Conservation (phyloP, 192 early-diverging fungal species). For the Obelidium mucronatum region DNA sequence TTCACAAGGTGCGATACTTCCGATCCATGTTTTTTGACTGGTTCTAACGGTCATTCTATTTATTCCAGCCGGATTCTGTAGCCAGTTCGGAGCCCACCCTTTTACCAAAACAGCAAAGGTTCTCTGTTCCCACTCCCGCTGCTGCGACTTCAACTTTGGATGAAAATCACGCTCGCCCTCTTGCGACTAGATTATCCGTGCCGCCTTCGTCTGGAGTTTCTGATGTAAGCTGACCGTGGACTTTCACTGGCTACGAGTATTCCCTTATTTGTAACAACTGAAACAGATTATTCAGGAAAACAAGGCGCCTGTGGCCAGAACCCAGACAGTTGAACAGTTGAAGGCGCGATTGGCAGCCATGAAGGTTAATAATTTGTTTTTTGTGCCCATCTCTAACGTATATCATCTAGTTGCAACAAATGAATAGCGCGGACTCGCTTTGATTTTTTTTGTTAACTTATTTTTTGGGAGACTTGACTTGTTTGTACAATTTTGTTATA, state of each 20-base stretch:
- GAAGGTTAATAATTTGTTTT: slow-evolving; percentile 43
- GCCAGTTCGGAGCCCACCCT: background rate
- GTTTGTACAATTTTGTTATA: too few relatives aligned
- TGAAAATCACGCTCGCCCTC: too few relatives aligned
- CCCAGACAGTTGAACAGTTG: slow-evolving; percentile 68
- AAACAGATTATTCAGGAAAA: slow-evolving; percentile 16
- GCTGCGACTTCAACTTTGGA: background rate
- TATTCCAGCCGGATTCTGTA: background rate
- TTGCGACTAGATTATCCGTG: slow-evolving; percentile 9
- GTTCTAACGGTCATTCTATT: background rate
- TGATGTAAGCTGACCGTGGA: slow-evolving; percentile 51
- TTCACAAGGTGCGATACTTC: slow-evolving; percentile 35
- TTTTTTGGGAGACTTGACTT: too few relatives aligned
- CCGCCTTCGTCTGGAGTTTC: background rate
- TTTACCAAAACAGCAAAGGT: background rate
- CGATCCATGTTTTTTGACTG: too few relatives aligned
- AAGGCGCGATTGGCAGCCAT: slow-evolving; percentile 73
- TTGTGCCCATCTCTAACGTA: background rate
- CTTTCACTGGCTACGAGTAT: background rate
- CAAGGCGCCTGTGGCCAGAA: slow-evolving; percentile 37
- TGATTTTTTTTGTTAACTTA: background rate
- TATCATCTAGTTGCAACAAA: slow-evolving; percentile 13
- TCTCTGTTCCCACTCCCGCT: slow-evolving; percentile 1
- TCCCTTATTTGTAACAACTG: slow-evolving; percentile 1
- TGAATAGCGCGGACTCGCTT: background rate